phyloP scores from a whole-genome alignment of 352 stramenopile genomes.

The Lagenidium sp. region DNA sequence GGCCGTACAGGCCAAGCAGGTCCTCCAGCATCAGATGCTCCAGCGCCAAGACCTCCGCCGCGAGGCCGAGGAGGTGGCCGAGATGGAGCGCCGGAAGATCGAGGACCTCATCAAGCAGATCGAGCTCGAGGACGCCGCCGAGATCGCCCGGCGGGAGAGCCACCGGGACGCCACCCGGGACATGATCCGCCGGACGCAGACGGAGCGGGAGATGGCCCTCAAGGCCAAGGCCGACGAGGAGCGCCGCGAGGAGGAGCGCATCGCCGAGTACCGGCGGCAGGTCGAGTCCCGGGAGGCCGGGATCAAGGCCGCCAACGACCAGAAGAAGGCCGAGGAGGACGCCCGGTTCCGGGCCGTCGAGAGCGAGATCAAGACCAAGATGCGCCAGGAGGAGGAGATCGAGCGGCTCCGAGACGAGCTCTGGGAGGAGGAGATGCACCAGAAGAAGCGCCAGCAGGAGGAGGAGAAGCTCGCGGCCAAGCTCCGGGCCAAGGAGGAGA shows the following conservation, averaged over 20 bases:
- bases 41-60: conserved; percentile 49
- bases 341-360: conserved; percentile 70
- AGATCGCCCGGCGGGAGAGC: conserved; percentile 50
- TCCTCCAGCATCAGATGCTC: conserved; percentile 61
- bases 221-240: conserved; percentile 20
- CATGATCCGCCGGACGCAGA: conserved; percentile 43
- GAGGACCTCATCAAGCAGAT: conserved; percentile 85
- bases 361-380: conserved; percentile 76
- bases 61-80: conserved; percentile 58
- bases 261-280: conserved; percentile 37
- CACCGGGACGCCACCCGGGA: conserved; percentile 48
- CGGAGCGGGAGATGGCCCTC: conserved; percentile 22
- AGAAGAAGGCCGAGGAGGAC: conserved; percentile 61
- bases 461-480: conserved; percentile 54
- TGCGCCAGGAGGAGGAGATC: conserved; percentile 82
- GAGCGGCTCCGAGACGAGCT: conserved; percentile 81
- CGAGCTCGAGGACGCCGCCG: conserved; percentile 70
- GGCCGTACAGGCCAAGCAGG: conserved; percentile 57
- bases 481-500: conserved; percentile 68
- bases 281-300: conserved; percentile 34
- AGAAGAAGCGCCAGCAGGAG: conserved; percentile 68
- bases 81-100: conserved; percentile 76
- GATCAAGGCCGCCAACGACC: conserved; percentile 51
- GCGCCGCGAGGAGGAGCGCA: conserved; percentile 30
- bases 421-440: conserved; percentile 88